Evolutionary conservation across 495 filamentous ascomycete species (phyloP), one percentile per base, ranked within the genome.

Genomic region (Physcia stellaris): DNA sequence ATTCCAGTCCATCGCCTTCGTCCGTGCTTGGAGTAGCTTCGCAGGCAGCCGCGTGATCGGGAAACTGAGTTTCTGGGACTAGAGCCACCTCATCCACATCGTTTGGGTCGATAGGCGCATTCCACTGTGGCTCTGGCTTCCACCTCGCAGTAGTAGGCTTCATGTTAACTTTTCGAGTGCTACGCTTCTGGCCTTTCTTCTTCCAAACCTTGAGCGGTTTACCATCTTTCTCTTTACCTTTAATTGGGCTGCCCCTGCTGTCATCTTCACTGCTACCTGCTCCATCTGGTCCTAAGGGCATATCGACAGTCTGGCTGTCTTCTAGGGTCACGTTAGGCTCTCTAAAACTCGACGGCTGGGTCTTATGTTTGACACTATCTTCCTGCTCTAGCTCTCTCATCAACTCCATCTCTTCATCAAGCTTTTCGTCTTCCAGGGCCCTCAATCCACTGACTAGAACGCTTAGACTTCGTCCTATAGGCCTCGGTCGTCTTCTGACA

Each of bases 181-280:
- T 85, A 29, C 88, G 70, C 59, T 96, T 96, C 52, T 85, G 77
- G 0, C 88, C 88, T 58, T 79, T 84, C 69, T 96, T 96, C 63
- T 94, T 94, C 63, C 77, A 94, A 2, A 71, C 58, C 35, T 69
- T 73, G 15, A 71, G 49, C 0, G 71, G 67, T 9, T 65, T 60
- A 1, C 71, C 71, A 30, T 67, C 40, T 23, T 42, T 39, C 46
- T 12, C 42, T 39, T 32, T 32, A 24, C 35, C 45, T 39, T 41
- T 35, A 10, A 43, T 44, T 16, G 68, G 64, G 10, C 67, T 61
- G 2, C 64, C 63, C 1, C 58, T 58, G 35, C 60, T 64, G 41
- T 72, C 71, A 37, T 71, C 70, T 33, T 72, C 70, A 19, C 56
- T 39, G 11, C 42, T 54, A 40, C 69, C 63, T 20, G 68, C 67